Evolutionary conservation across 2,329 filamentous ascomycete species (phyloP).

Genomic region (Pseudogymnoascus sp.): DNA sequence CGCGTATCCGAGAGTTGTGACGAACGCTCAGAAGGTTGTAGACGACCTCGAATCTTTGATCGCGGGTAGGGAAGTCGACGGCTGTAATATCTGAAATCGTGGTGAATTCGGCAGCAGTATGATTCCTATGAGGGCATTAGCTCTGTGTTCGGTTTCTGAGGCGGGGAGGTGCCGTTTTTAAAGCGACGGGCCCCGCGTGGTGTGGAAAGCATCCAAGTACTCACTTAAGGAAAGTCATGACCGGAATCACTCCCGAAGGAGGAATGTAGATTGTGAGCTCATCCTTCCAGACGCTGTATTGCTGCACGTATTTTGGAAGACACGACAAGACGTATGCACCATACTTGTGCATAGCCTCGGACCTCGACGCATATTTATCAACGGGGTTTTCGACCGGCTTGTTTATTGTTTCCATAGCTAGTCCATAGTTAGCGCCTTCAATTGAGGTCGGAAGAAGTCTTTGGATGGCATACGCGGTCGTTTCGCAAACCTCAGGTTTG

Average conservation of each 20-base stretch:
- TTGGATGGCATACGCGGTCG: constrained; percentile 36
- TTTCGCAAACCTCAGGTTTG: constrained; percentile 21
- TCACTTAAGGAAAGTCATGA: constrained; percentile 89
- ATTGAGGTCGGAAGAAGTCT: constrained; percentile 12
- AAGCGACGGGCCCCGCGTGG: neutral
- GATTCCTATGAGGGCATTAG: constrained; percentile 46
- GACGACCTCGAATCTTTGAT: constrained; percentile 94
- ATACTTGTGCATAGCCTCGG: constrained; percentile 84
- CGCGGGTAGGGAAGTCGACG: constrained; percentile 90
- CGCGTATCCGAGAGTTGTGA: constrained; percentile 91
- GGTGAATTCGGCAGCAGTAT: constrained; percentile 95
- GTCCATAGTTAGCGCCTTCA: constrained; percentile 13
- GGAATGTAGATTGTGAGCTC: constrained; percentile 92
- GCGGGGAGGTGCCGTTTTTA: constrained; percentile 11
- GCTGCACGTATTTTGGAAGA: constrained; percentile 95
- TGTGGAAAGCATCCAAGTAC: constrained; percentile 14
- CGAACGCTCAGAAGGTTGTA: constrained; percentile 95
- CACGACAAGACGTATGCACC: constrained; percentile 95
- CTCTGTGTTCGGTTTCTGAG: neutral
- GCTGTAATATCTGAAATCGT: constrained; percentile 87
- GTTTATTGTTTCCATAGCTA: constrained; percentile 55
- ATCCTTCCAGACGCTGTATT: constrained; percentile 99
- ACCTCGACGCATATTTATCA: constrained; percentile 85
- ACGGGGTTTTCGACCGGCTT: constrained; percentile 79
- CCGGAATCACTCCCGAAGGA: constrained; percentile 78